These are phyloP conservation scores for Zygosaccharomyces pseudobailii DNA, from an alignment of 1,139 yeast genomes.

Conservation along the genomic window DNA sequence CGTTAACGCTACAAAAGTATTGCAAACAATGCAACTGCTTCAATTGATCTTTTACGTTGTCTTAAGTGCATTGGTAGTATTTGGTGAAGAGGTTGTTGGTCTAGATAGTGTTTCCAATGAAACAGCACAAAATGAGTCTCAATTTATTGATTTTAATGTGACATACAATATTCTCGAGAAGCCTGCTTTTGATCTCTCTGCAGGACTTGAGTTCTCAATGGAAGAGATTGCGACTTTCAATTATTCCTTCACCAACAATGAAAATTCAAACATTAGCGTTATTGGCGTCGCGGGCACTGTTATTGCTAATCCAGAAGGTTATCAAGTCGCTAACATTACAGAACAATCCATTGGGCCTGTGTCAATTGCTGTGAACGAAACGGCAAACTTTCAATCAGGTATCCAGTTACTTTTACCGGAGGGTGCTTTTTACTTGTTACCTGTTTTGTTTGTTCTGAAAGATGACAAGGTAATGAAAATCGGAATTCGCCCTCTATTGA, in stretches of 20 bases:
- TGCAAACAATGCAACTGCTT: constrained; percentile 2
- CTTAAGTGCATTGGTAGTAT: background rate
- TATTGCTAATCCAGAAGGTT: constrained; percentile 51
- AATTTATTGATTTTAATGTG: constrained; percentile 36
- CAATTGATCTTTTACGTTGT: constrained; percentile 1
- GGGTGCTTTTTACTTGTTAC: constrained; percentile 54
- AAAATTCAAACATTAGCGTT: constrained; percentile 48
- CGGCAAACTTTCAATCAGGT: constrained; percentile 47
- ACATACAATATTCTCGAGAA: constrained; percentile 41
- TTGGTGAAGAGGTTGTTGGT: background rate
- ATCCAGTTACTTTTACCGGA: constrained; percentile 55
- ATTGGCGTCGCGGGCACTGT: constrained; percentile 75
- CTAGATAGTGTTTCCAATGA: background rate
- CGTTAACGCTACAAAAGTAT: background rate
- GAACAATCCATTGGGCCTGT: constrained; percentile 63
- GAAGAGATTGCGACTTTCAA: constrained; percentile 51
- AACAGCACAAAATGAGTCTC: background rate
- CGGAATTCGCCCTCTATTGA: constrained; percentile 54
- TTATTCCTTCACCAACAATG: constrained; percentile 56
- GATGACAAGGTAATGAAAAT: constrained; percentile 52
- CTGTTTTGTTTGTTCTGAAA: constrained; percentile 52
- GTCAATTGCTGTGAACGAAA: constrained; percentile 46
- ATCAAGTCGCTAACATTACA: constrained; percentile 56
- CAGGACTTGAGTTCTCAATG: constrained; percentile 38
- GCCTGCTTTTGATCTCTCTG: constrained; percentile 36